Base-by-base conservation (phyloP, 2,329 filamentous ascomycete species). In the Alternaria ethzedia region DNA sequence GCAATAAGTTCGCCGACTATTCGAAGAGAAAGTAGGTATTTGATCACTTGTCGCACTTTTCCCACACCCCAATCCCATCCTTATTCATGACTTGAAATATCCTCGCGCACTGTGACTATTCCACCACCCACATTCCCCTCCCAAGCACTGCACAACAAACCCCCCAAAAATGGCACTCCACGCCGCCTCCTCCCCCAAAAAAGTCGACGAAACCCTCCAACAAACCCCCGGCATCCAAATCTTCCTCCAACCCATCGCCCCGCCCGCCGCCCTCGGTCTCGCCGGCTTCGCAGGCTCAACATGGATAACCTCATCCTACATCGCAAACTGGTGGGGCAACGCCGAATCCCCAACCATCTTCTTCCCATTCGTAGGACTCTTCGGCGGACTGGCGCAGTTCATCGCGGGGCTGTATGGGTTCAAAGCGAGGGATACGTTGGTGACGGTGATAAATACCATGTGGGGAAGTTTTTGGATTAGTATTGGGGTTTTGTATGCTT, bases 191-290 rank as follows among this genome's bases (percentile, higher is more conserved):
- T 20, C 44, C 3, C 28, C 36, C 23, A 17, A 55, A 26, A 55
- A 55, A 20, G 36, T 55, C 15, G 25, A 46, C 23, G 20, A 45
- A 20, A 55, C 52, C 7, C 52, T 55, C 15, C 15, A 17, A 9
- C 23, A 55, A 55, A 55, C 52, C 6, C 52, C 52, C 5, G 52
- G 52, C 17, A 55, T 55, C 41, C 52, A 46, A 20, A 55, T 55
- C 36, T 55, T 55, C 41, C 36, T 55, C 6, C 21, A 45, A 30
- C 36, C 52, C 23, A 54, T 54, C 36, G 52, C 52, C 21, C 52
- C 52, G 10, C 52, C 52, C 13, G 52, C 52, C 10, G 52, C 52
- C 13, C 52, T 54, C 52, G 52, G 52, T 3, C 52, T 54, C 52
- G 52, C 52, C 10, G 49, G 49, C 49, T 51, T 51, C 26, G 49